These are phyloP conservation scores for Penicillium silybi DNA, from an alignment of 495 filamentous ascomycete species.

Conservation along the genomic window DNA sequence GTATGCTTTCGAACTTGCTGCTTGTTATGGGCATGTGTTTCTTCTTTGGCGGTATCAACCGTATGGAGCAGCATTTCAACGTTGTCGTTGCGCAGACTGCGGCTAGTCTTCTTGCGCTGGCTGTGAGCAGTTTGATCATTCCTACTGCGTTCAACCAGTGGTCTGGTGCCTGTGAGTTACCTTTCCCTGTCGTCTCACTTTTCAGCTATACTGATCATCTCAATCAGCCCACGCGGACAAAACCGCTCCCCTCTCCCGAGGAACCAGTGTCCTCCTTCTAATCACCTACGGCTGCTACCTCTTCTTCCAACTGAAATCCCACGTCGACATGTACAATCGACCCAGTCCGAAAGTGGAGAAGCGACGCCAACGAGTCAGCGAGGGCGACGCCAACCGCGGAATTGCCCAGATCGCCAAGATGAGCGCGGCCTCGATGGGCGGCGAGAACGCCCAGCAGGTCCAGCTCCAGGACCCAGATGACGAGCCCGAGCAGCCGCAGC, in stretches of 20 bases:
- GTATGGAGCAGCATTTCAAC: slow-evolving; percentile 86
- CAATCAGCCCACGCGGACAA: slow-evolving; percentile 20
- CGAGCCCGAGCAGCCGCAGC: slow-evolving; percentile 68
- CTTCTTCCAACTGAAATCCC: slow-evolving; percentile 78
- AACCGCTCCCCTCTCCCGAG: slow-evolving; percentile 32
- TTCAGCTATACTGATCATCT: neutral
- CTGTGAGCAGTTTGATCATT: slow-evolving; percentile 77
- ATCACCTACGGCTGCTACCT: slow-evolving; percentile 75
- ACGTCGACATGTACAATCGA: slow-evolving; percentile 67
- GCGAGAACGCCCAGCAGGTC: slow-evolving; percentile 42
- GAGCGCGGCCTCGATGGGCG: slow-evolving; percentile 34
- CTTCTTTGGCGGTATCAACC: slow-evolving; percentile 78
- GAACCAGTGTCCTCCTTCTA: slow-evolving; percentile 69
- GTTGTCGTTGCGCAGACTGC: slow-evolving; percentile 91
- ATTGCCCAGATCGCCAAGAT: slow-evolving; percentile 59
- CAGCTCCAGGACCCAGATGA: slow-evolving; percentile 46
- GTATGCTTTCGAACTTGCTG: slow-evolving; percentile 86
- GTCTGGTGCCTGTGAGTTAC: slow-evolving; percentile 31
- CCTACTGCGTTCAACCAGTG: slow-evolving; percentile 77
- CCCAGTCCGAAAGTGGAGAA: slow-evolving; percentile 66
- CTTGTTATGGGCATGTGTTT: slow-evolving; percentile 93
- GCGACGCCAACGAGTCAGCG: slow-evolving; percentile 45
- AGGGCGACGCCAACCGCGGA: slow-evolving; percentile 56
- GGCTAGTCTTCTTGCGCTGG: slow-evolving; percentile 73
- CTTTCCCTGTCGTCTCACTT: too few relatives aligned